Evolutionary conservation across 768 basidiomycete genomes (phyloP).

Genomic region (Vararia minispora): DNA sequence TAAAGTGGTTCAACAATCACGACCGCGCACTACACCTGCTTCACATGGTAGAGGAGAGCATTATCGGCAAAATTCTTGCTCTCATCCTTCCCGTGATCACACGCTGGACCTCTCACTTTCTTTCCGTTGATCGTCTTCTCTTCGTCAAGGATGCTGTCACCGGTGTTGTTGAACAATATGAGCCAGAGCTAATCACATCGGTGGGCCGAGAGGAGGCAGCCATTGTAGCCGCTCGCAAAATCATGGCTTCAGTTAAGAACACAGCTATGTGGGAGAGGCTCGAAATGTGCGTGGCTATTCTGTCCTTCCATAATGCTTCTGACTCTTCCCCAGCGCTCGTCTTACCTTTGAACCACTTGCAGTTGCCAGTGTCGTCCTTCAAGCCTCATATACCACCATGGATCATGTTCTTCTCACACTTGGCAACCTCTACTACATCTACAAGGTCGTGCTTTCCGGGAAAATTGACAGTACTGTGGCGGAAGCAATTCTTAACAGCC

Average conservation of each 20-base stretch:
- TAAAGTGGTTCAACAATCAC: constrained; percentile 23
- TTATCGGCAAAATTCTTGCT: neutral
- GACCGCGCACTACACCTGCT: constrained; percentile 14
- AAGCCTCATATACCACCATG: constrained; percentile 3
- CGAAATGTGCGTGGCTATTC: neutral
- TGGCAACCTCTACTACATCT: constrained; percentile 15
- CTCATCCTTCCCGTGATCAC: constrained; percentile 11
- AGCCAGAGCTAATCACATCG: neutral
- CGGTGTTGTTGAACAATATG: no score
- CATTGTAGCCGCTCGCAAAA: neutral
- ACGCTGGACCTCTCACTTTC: constrained; percentile 13
- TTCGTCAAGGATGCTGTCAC: neutral
- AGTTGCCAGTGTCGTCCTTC: constrained; percentile 11
- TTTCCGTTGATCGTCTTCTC: constrained; percentile 2
- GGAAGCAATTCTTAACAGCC: constrained; percentile 16
- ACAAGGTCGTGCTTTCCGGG: constrained; percentile 8
- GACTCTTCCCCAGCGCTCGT: no score
- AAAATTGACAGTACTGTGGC: constrained; percentile 8
- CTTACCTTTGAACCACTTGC: constrained; percentile 13
- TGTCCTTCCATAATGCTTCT: neutral
- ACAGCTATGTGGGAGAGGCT: constrained; percentile 3
- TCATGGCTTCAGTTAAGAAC: constrained; percentile 2
- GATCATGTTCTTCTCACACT: constrained; percentile 13
- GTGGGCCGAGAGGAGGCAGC: constrained; percentile 7
- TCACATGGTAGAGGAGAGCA: constrained; percentile 7